Evolutionary conservation across 78 protist genomes (phyloP), one percentile per base, ranked within the genome.

Genomic region (Trichosphaerium sp.): DNA sequence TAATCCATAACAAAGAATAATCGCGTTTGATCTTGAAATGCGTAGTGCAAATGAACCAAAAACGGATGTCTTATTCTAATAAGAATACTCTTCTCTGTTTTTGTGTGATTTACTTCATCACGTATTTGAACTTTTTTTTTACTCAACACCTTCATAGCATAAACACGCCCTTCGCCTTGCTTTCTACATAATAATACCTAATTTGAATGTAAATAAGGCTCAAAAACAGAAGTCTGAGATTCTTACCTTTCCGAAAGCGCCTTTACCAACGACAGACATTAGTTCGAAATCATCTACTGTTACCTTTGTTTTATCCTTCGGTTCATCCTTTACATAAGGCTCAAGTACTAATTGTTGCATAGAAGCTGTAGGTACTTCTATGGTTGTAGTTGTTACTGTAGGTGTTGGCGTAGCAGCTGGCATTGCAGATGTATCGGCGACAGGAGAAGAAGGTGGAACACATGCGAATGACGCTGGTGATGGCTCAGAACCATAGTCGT

Each of bases 1-100:
- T 69, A 91, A 55, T 80, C 92, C 74, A 90, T n/a, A n/a, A n/a
- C n/a, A n/a, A n/a, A n/a, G n/a, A n/a, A 57, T 7, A 62, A 35
- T 7, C 29, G 32, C 21, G 40, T 55, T 4, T 23, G 57, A 12
- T 84, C 79, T 67, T 94, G 98, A 83, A 94, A 94, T 2, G 94
- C 90, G 60, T 80, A 91, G 49, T 87, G 81, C n/a, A 94, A 62
- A 48, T 49, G 40, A 11, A 94, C 98, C 42, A 94, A 82, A 68
- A 91, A 90, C 28, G 95, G 94, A 41, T 72, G 79, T 28, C 2
- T 47, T 38, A 55, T 40, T 60, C 58, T 52, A 4, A 23, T 64
- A 14, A 78, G 79, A 63, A 90, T 78, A 8, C 4, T 0, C 25
- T 72, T 42, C 66, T 88, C 93, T 18, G 84, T 23, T 18, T 14